These are phyloP conservation scores for Zygotorulaspora mrakii DNA, from an alignment of 1,139 yeast species.

Conservation along the genomic window DNA sequence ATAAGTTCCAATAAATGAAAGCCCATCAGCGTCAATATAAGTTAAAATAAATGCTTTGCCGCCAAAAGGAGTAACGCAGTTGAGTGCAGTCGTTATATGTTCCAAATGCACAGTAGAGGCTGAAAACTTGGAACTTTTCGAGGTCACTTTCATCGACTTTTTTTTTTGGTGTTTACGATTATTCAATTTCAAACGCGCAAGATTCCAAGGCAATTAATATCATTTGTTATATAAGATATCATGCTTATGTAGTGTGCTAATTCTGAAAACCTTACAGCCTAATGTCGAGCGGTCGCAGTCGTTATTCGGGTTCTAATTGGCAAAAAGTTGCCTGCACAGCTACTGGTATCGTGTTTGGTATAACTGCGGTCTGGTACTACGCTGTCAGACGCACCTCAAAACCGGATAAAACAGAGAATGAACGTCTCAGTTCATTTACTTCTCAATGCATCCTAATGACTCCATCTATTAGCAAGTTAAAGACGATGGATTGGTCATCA, in stretches of 20 bases:
- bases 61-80: constrained; percentile 34
- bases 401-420: not conserved
- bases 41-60: constrained; percentile 35
- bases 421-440: constrained; percentile 16
- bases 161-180: too few species aligned
- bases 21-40: constrained; percentile 39
- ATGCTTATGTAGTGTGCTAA: too few species aligned
- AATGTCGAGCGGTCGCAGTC: not conserved
- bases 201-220: too few species aligned
- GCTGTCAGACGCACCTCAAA: not conserved
- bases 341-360: constrained; percentile 3
- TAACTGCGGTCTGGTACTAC: constrained; percentile 7
- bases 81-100: constrained; percentile 35
- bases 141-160: not conserved
- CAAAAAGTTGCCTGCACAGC: constrained; percentile 4
- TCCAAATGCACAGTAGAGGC: constrained; percentile 37
- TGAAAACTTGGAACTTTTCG: constrained; percentile 20
- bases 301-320: constrained; percentile 3
- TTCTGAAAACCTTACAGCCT: too few species aligned
- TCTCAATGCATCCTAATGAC: constrained; percentile 23
- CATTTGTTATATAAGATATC: too few species aligned
- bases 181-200: too few species aligned
- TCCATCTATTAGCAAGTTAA: constrained; percentile 11
- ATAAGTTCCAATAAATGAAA: constrained; percentile 39
- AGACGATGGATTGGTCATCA: constrained; percentile 26